phyloP scores from a whole-genome alignment of 106 monocot species.

The Xerophyta viscosa region DNA sequence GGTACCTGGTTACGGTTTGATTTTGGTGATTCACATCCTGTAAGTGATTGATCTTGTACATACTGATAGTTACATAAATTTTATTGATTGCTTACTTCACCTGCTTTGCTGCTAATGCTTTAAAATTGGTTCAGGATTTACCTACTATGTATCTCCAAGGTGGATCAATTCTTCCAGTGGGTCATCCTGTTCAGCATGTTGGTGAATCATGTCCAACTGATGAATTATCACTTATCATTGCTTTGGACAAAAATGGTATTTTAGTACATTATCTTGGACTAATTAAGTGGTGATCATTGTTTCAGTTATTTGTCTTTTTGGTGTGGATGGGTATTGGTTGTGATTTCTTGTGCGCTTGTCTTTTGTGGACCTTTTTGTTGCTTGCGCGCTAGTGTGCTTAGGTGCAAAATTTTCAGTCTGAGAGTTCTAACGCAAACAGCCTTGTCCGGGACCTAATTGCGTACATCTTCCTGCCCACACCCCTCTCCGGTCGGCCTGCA shows the following conservation, averaged over 20 bases:
- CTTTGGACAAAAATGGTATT: slow-evolving; percentile 79
- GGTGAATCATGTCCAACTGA: slow-evolving; percentile 63
- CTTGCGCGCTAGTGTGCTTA: too few species aligned
- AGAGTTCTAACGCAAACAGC: too few species aligned
- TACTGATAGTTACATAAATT: not conserved
- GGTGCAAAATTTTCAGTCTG: too few species aligned
- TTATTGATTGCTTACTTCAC: slow-evolving; percentile 1
- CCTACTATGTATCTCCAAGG: slow-evolving; percentile 85
- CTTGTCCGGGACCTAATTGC: too few species aligned
- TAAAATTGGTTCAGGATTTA: slow-evolving; percentile 60
- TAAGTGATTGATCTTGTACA: slow-evolving; percentile 20
- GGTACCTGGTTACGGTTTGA: slow-evolving; percentile 93
- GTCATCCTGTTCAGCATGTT: slow-evolving; percentile 73
- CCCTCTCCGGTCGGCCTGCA: too few species aligned
- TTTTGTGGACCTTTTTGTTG: too few species aligned
- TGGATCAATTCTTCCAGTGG: slow-evolving; percentile 89
- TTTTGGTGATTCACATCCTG: slow-evolving; percentile 94
- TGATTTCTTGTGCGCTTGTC: too few species aligned
- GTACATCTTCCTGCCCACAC: too few species aligned
- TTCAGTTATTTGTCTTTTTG: too few species aligned
- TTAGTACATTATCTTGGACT: not conserved
- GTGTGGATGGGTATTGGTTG: too few species aligned
- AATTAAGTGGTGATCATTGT: too few species aligned
- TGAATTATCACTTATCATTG: slow-evolving; percentile 64
- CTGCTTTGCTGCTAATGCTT: not conserved